Evolutionary conservation across 306 rosid species (phyloP).

Genomic region (Fragaria ananassa): DNA sequence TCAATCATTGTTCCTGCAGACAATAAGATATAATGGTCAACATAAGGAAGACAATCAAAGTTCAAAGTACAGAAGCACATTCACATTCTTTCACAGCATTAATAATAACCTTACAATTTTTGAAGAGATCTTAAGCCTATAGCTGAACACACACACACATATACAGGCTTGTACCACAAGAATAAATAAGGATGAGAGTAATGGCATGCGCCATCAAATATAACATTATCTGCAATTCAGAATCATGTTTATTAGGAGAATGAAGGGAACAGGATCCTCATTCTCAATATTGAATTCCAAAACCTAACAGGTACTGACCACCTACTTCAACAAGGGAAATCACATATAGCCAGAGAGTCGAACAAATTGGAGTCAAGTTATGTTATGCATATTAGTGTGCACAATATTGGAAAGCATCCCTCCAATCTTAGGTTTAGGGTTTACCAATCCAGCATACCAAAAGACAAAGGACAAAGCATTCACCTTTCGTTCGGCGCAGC

Average conservation of each 20-base stretch:
- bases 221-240: neutral
- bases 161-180: no score
- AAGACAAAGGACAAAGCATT: slow-evolving; percentile 5
- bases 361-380: neutral
- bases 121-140: neutral
- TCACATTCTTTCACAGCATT: slow-evolving; percentile 8
- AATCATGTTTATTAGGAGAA: neutral
- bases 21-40: slow-evolving; percentile 23
- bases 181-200: neutral
- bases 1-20: slow-evolving; percentile 75
- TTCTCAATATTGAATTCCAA: neutral
- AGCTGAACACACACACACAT: neutral
- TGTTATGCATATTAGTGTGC: neutral
- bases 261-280: neutral
- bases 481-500: slow-evolving; percentile 99
- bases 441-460: slow-evolving; percentile 1
- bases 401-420: neutral
- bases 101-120: neutral
- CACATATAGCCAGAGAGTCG: neutral
- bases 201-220: neutral
- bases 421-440: neutral
- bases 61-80: slow-evolving; percentile 6
- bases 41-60: slow-evolving; percentile 3
- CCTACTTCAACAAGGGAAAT: neutral
- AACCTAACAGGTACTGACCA: neutral